Evolutionary conservation across 1,284 basidiomycete species (phyloP).

Genomic region (Pisolithus thermaeus): DNA sequence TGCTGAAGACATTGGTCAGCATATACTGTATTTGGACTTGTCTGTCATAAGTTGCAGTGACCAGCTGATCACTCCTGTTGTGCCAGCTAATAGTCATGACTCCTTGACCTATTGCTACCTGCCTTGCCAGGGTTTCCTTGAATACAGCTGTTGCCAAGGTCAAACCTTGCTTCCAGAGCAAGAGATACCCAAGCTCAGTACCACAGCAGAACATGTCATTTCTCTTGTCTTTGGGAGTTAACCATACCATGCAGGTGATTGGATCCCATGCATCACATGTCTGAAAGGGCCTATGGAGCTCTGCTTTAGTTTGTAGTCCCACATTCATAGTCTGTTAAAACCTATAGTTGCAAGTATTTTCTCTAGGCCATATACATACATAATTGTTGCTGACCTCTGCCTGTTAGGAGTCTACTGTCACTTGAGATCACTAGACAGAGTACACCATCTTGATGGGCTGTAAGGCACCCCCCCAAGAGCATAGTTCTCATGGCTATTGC

Average conservation of each 20-base stretch:
- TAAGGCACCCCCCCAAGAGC: no score
- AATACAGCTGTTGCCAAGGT: slow-evolving; percentile 1
- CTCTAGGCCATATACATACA: no score
- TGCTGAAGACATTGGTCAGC: slow-evolving; percentile 2
- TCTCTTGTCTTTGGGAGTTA: no score
- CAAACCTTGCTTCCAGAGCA: no score
- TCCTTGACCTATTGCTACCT: slow-evolving; percentile 2
- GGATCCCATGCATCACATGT: not conserved
- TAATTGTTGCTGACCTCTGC: no score
- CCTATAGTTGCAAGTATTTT: not conserved
- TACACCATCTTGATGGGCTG: not conserved
- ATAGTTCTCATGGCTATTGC: no score
- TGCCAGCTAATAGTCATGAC: slow-evolving; percentile 2
- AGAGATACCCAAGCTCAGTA: no score
- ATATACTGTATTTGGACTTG: slow-evolving; percentile 4
- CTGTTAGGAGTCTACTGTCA: no score
- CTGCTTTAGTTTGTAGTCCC: slow-evolving; percentile 2
- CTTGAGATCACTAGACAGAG: no score
- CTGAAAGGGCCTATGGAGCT: not conserved
- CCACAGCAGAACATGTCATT: no score
- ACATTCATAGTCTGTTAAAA: slow-evolving; percentile 4
- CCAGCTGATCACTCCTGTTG: not conserved
- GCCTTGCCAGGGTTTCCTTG: not conserved
- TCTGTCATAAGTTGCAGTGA: slow-evolving; percentile 2
- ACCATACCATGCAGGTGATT: no score